phyloP scores from a whole-genome alignment of 257 asterid genomes.

The Forsythia viridissima region DNA sequence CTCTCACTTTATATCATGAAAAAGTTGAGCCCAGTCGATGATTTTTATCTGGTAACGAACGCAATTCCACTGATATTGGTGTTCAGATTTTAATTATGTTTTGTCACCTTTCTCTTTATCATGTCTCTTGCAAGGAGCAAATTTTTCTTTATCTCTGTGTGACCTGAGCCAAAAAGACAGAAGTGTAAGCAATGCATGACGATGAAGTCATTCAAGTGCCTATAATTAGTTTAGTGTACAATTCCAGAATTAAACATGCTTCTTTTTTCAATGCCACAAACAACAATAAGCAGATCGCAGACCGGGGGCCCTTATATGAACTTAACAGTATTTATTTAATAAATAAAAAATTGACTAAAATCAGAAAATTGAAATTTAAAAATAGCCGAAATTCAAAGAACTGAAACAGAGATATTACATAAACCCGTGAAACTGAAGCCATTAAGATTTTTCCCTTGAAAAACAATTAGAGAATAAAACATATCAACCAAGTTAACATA shows the following conservation, averaged over 20 bases:
- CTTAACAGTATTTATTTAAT: background rate
- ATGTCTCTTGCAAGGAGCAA: background rate
- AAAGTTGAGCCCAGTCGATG: background rate
- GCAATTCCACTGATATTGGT: background rate
- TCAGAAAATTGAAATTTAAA: background rate
- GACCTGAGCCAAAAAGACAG: background rate
- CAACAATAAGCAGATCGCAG: background rate
- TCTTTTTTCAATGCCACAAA: background rate
- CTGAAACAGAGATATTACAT: background rate
- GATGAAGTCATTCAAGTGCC: background rate
- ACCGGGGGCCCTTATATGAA: background rate
- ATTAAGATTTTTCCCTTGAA: background rate
- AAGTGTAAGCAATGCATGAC: background rate
- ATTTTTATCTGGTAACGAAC: background rate
- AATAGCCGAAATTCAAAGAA: background rate
- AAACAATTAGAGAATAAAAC: background rate
- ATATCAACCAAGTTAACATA: background rate
- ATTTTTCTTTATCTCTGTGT: background rate
- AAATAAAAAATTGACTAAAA: background rate
- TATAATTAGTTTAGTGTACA: background rate
- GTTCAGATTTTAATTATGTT: background rate
- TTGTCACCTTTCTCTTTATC: background rate
- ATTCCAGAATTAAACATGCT: background rate
- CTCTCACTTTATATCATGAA: background rate
- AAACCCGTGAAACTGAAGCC: background rate